phyloP scores from a whole-genome alignment of 2,329 filamentous ascomycete genomes.

The Keithomyces neogunnii region DNA sequence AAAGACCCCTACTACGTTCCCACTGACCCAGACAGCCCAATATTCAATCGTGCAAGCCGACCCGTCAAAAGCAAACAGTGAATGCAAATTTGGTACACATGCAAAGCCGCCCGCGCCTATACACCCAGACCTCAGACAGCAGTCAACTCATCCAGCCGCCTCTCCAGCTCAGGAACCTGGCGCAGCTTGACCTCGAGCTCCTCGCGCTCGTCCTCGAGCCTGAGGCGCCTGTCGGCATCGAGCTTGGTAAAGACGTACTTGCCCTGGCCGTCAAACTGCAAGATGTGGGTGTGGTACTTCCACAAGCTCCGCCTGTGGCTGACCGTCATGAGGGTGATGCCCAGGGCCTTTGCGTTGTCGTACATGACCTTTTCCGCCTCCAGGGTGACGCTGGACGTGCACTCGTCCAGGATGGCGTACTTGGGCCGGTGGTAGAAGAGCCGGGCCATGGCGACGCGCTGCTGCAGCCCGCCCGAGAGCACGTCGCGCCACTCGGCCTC shows the following conservation, averaged over 20 bases:
- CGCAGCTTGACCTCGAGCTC: conserved; percentile 80
- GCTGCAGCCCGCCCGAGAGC: conserved; percentile 84
- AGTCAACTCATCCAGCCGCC: conserved; percentile 72
- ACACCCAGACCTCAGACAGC: conserved; percentile 11
- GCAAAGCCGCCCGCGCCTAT: neutral
- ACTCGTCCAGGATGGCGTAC: conserved; percentile 96
- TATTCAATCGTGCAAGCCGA: no score
- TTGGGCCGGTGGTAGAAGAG: conserved; percentile 88
- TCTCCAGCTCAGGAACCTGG: conserved; percentile 81
- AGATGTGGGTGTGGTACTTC: conserved; percentile 90
- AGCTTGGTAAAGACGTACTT: conserved; percentile 82
- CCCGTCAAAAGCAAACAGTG: no score
- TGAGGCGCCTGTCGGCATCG: conserved; percentile 77
- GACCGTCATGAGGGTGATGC: conserved; percentile 95
- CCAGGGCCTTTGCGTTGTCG: conserved; percentile 83
- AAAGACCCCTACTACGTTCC: no score
- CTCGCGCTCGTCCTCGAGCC: conserved; percentile 92
- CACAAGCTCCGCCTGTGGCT: conserved; percentile 84
- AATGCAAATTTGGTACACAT: neutral
- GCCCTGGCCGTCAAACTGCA: conserved; percentile 95
- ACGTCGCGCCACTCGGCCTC: conserved; percentile 97
- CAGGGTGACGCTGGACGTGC: conserved; percentile 88
- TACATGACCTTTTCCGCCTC: conserved; percentile 97
- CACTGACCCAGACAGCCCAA: no score
- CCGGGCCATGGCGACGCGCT: conserved; percentile 92